Evolutionary conservation across 345 rosid species (phyloP), one percentile per base, ranked within the genome.

Genomic region (Euphorbia pulcherrima): DNA sequence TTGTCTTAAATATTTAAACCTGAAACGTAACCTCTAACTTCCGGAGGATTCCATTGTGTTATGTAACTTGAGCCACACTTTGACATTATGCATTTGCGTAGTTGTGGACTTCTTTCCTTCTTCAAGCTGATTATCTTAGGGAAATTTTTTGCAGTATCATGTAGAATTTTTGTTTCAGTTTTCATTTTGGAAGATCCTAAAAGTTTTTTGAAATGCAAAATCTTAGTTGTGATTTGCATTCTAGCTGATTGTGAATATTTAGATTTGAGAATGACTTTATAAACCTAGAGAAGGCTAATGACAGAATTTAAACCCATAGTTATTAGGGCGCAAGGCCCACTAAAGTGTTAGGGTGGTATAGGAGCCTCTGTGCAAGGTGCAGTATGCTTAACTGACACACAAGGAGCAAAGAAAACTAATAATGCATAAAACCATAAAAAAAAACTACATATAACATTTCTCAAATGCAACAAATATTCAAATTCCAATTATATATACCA

Each of bases 1-100:
- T 29, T 60, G 26, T 8, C n/a, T 59, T 59, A 35, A 59, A 39
- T 62, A 60, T 37, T 60, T 10, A 29, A 29, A 60, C 64, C 20
- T 17, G 44, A 37, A 9, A 59, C 8, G 0, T 59, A 33, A 17
- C 16, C n/a, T 23, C 29, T 23, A 16, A 20, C 63, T 60, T 23
- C 63, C 18, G 8, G 35, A 60, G 16, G 8, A 17, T 60, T 26
- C 10, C 63, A 60, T 33, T n/a, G 44, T 60, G 41, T n/a, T 60
- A 60, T 30, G 12, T 60, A 30, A 46, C 59, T 60, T 60, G 23
- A 60, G 63, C 18, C 35, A 20, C 52, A 47, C 13, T 35, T 37
- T 37, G 37, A 60, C 44, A 60, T 21, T 5, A 10, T 20, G 64
- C 47, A 35, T 21, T 11, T 16, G 17, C 12, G 18, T 35, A 20